Evolutionary conservation across 768 basidiomycete species (phyloP), one percentile per base, ranked within the genome.

Genomic region (Pilatotrama ljubarskyi): DNA sequence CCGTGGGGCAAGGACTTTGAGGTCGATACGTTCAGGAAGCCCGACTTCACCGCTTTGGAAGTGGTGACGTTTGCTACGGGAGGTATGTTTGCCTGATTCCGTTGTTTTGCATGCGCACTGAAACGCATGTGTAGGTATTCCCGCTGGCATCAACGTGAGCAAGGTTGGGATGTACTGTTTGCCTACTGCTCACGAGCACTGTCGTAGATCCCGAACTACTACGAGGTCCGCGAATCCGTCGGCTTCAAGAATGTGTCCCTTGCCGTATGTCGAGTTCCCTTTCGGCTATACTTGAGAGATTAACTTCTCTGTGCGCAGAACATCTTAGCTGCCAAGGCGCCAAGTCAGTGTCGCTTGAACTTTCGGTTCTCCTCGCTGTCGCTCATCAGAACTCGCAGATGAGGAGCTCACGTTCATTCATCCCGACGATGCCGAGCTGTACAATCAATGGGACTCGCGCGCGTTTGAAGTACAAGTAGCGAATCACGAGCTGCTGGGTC

Each of bases 191-290:
- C 40, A 38, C 25, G 55, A 51, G 48, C 11, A 57, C 11, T 5
- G 11, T 44, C 17, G 14, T 20, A 50, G 55, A 25, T 51, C 17
- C 53, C 64, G 82, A 92, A 92, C 66, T 93, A 93, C 66, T 93
- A 92, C 66, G 84, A 92, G 59, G 82, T 95, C 61, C 82, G 93
- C 42, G 93, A 91, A 70, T 81, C 84, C 2, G 78, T 80, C 36
- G 93, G 93, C 0, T 95, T 94, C 76, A 95, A 95, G 77, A 95
- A 95, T 66, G 93, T 95, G 38, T 91, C 88, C 0, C 80, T 94
- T 25, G 84, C 88, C 1, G 88, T 89, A 72, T 61, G 87, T 72
- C n/a, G 37, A 29, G 36, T 36, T 13, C 48, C 32, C 8, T 35
- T 9, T 37, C 25, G 5, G 24, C 29, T n/a, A 32, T 32, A 32